phyloP scores from a whole-genome alignment of 441 rosid genomes.

The Hura crepitans region DNA sequence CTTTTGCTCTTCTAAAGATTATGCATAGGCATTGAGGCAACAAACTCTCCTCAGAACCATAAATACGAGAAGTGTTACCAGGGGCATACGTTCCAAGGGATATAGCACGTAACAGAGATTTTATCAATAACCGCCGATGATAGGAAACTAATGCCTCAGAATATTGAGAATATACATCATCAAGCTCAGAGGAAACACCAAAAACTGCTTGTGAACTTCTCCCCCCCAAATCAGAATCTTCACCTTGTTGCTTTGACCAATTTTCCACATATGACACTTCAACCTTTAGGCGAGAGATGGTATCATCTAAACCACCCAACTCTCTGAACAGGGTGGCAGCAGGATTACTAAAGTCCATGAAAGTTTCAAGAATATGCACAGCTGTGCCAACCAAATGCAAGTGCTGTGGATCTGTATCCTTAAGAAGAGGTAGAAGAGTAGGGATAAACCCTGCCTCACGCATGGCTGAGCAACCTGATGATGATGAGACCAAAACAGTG shows the following conservation, averaged over 20 bases:
- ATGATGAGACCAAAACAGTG: conserved; percentile 84
- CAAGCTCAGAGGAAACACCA: conserved; percentile 48
- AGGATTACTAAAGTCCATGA: conserved; percentile 96
- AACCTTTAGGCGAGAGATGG: conserved; percentile 71
- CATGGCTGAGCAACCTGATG: conserved; percentile 94
- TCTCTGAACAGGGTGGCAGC: conserved; percentile 94
- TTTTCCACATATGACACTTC: conserved; percentile 74
- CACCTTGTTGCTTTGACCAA: conserved; percentile 49
- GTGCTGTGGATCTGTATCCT: conserved; percentile 91
- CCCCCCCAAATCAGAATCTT: conserved; percentile 45
- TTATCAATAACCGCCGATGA: conserved; percentile 70
- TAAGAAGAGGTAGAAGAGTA: conserved; percentile 86
- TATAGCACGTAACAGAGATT: conserved; percentile 84
- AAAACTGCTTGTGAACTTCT: conserved; percentile 36
- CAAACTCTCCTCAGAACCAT: conserved; percentile 86
- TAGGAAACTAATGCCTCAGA: conserved; percentile 87
- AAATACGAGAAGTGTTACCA: conserved; percentile 73
- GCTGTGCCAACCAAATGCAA: conserved; percentile 89
- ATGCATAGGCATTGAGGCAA: conserved; percentile 82
- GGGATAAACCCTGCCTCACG: conserved; percentile 96
- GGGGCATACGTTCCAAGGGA: conserved; percentile 97
- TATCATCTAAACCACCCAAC: conserved; percentile 95
- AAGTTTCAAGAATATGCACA: conserved; percentile 83
- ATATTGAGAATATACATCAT: conserved; percentile 58
- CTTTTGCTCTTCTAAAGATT: conserved; percentile 82